Evolutionary conservation across 1,284 basidiomycete species (phyloP).

Genomic region (Moesziomyces sp.): DNA sequence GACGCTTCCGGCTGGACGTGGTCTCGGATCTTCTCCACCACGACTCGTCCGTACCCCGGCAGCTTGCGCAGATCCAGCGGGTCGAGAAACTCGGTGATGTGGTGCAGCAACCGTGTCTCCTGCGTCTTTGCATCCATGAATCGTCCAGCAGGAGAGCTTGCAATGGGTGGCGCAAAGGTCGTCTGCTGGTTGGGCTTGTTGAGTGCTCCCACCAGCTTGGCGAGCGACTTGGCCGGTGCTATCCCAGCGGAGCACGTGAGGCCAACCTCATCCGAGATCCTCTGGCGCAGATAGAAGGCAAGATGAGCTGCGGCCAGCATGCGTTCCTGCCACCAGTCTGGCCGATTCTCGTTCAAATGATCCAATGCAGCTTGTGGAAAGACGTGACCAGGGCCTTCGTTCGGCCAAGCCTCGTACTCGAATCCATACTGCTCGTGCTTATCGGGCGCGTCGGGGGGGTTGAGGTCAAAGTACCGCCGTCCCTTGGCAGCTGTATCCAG

Average conservation of each 20-base stretch:
- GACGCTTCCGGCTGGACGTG: slow-evolving; percentile 14
- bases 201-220: slow-evolving; percentile 65
- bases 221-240: slow-evolving; percentile 64
- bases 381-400: slow-evolving; percentile 20
- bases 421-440: slow-evolving; percentile 28
- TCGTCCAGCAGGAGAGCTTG: neutral
- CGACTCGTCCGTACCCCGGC: slow-evolving; percentile 53
- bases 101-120: slow-evolving; percentile 14
- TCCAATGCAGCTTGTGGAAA: slow-evolving; percentile 22
- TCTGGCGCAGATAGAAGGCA: slow-evolving; percentile 59
- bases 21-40: slow-evolving; percentile 45
- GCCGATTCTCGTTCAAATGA: slow-evolving; percentile 6
- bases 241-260: slow-evolving; percentile 68
- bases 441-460: neutral
- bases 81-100: slow-evolving; percentile 61
- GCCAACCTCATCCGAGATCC: slow-evolving; percentile 62
- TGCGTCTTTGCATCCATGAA: neutral
- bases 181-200: slow-evolving; percentile 69
- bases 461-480: slow-evolving; percentile 34
- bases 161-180: slow-evolving; percentile 30
- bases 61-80: slow-evolving; percentile 56
- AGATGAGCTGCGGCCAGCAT: slow-evolving; percentile 63
- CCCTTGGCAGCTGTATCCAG: slow-evolving; percentile 9
- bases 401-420: slow-evolving; percentile 49
- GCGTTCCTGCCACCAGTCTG: slow-evolving; percentile 40